These are phyloP conservation scores for Coemansia sp. DNA, from an alignment of 192 early-diverging fungal genomes.

Conservation along the genomic window DNA sequence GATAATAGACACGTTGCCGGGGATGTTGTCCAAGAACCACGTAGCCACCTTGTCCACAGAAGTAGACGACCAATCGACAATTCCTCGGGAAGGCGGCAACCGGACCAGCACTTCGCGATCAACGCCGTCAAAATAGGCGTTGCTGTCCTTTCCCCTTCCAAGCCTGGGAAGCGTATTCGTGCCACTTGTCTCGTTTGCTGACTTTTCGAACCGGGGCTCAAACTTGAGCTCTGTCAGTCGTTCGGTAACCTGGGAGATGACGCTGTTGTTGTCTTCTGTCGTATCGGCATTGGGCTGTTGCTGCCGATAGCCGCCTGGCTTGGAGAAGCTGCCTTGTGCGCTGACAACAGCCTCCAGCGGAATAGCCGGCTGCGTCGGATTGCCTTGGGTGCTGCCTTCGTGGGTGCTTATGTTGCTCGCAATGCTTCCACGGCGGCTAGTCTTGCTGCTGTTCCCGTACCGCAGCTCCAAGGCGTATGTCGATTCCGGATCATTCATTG, in stretches of 20 bases:
- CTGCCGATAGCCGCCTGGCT: slow-evolving; percentile 12
- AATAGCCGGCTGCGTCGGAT: slow-evolving; percentile 26
- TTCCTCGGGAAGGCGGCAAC: slow-evolving; percentile 42
- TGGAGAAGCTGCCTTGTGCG: slow-evolving; percentile 41
- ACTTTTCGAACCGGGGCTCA: slow-evolving; percentile 7
- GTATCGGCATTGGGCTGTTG: not conserved
- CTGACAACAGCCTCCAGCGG: slow-evolving; percentile 35
- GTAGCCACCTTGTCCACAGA: slow-evolving; percentile 51
- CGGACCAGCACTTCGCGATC: slow-evolving; percentile 20
- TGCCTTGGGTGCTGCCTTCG: slow-evolving; percentile 31
- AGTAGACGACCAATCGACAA: slow-evolving; percentile 49
- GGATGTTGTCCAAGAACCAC: slow-evolving; percentile 56
- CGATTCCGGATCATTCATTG: not conserved
- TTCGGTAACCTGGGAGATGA: slow-evolving; percentile 51
- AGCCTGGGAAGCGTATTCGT: not conserved
- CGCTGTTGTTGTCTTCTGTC: slow-evolving; percentile 34
- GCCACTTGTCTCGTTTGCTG: not conserved
- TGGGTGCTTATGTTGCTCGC: slow-evolving; percentile 32
- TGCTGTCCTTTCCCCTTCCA: not conserved
- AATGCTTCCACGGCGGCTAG: slow-evolving; percentile 35
- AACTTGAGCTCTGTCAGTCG: slow-evolving; percentile 32
- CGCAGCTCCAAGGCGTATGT: not conserved
- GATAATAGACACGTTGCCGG: slow-evolving; percentile 44
- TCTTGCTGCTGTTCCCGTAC: slow-evolving; percentile 10
- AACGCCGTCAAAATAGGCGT: slow-evolving; percentile 11